Evolutionary conservation across 805 yeast genomes (phyloP), one percentile per base, ranked within the genome.

Genomic region (Candida succiphila): DNA sequence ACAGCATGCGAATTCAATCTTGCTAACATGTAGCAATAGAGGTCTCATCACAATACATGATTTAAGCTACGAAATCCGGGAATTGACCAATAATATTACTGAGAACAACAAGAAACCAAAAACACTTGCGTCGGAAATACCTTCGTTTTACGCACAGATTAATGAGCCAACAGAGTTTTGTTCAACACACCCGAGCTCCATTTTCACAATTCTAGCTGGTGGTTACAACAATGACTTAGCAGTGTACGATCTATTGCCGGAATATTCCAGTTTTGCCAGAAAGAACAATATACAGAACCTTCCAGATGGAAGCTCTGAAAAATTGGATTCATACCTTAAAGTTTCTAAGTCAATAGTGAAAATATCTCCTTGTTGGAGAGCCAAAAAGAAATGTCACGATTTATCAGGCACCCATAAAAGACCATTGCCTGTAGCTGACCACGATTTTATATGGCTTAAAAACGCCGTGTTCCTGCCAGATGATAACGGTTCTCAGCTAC

Each of bases 401-500:
- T n/a, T n/a, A n/a, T n/a, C n/a, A n/a, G n/a, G n/a, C n/a, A n/a
- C n/a, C n/a, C n/a, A n/a, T n/a, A n/a, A n/a, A n/a, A n/a, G n/a
- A n/a, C n/a, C n/a, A n/a, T n/a, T n/a, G n/a, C n/a, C n/a, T n/a
- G n/a, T n/a, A n/a, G n/a, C n/a, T n/a, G 37, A 28, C 16, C 48
- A 44, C 5, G 52, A 49, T 5, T 50, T 51, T 33, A 38, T 46
- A 3, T 51, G 56, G 56, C 37, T 49, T 22, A 47, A 49, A 20
- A 52, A 46, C 17, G 53, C 48, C 5, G 35, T 39, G 3, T 37
- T 45, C 15, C 12, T 38, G 37, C 23, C 23, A 21, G 10, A 8
- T 8, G 23, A 21, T 21, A n/a, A n/a, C n/a, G n/a, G n/a, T n/a
- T n/a, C n/a, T n/a, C n/a, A n/a, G n/a, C n/a, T n/a, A n/a, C n/a